Percentiles rank a stretch among this genome's conserved stretches.
Conservation (phyloP, 2,329 filamentous ascomycete genomes). For the Pestalotiopsis sp. region DNA sequence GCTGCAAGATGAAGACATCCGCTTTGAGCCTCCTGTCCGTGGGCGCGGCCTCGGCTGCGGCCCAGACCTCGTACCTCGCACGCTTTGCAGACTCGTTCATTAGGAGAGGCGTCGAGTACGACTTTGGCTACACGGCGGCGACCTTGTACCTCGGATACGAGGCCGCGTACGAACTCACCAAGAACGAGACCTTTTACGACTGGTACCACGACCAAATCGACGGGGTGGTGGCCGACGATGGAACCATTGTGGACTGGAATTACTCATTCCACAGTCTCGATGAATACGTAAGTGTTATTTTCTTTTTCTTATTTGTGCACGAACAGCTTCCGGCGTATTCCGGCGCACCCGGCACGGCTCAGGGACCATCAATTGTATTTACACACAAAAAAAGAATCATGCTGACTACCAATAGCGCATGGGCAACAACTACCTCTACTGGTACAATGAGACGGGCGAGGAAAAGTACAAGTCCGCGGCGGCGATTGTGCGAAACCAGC, state of each 20-base stretch:
- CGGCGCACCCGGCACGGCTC: too few species aligned
- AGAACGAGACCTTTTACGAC: constrained; percentile 43
- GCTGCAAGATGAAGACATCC: not conserved
- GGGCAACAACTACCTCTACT: constrained; percentile 52
- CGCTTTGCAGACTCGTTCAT: constrained; percentile 46
- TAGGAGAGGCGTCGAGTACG: constrained; percentile 35
- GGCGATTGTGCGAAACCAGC: constrained; percentile 43
- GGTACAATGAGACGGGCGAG: constrained; percentile 47
- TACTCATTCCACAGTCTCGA: constrained; percentile 50
- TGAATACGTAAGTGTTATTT: constrained; percentile 35
- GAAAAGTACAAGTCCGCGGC: constrained; percentile 52
- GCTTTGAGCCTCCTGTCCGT: not conserved
- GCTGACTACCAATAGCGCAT: constrained; percentile 34
- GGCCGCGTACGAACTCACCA: constrained; percentile 42
- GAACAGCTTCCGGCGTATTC: too few species aligned
- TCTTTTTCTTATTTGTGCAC: not conserved
- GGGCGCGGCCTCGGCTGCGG: not conserved
- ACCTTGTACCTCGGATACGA: constrained; percentile 50
- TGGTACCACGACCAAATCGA: constrained; percentile 49
- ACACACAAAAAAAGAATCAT: not conserved
- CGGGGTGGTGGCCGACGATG: constrained; percentile 45
- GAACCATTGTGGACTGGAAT: constrained; percentile 48
- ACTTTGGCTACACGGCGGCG: constrained; percentile 45
- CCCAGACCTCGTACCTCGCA: not conserved
- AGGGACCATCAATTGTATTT: not conserved